phyloP scores from a whole-genome alignment of 345 rosid species.

The Leavenworthia alabamica region DNA sequence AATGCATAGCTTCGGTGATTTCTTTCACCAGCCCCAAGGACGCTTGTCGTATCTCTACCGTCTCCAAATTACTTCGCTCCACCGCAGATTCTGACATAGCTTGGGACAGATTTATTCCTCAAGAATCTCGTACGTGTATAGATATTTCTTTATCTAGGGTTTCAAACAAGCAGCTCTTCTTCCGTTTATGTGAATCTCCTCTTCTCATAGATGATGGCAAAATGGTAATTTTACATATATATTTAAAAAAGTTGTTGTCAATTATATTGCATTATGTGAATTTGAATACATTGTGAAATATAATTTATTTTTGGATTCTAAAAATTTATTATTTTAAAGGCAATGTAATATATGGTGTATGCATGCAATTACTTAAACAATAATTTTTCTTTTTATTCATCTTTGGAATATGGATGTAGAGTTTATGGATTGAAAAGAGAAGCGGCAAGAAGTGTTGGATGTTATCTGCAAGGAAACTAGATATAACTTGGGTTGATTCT shows the following conservation, averaged over 20 bases:
- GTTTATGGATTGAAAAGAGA: constrained; percentile 34
- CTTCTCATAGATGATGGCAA: constrained; percentile 31
- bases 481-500: constrained; percentile 39
- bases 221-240: constrained; percentile 27
- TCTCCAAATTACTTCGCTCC: constrained; percentile 17
- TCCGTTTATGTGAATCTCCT: constrained; percentile 26
- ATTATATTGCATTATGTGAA: background rate
- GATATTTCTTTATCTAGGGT: constrained; percentile 1
- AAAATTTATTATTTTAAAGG: background rate
- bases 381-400: background rate
- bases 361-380: background rate
- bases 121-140: constrained; percentile 5
- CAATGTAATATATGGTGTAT: background rate
- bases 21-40: constrained; percentile 34
- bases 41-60: constrained; percentile 28
- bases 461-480: constrained; percentile 42
- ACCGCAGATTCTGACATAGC: constrained; percentile 28
- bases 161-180: constrained; percentile 34
- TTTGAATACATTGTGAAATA: background rate
- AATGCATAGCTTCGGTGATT: constrained; percentile 28
- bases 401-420: background rate
- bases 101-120: constrained; percentile 35
- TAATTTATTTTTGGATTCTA: background rate
- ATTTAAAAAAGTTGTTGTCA: background rate
- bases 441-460: constrained; percentile 47